A percentile compares a stretch with the other conserved stretches of the same genome.
phyloP scores from a whole-genome alignment of 441 rosid genomes.

The Eutrema salsugineum region DNA sequence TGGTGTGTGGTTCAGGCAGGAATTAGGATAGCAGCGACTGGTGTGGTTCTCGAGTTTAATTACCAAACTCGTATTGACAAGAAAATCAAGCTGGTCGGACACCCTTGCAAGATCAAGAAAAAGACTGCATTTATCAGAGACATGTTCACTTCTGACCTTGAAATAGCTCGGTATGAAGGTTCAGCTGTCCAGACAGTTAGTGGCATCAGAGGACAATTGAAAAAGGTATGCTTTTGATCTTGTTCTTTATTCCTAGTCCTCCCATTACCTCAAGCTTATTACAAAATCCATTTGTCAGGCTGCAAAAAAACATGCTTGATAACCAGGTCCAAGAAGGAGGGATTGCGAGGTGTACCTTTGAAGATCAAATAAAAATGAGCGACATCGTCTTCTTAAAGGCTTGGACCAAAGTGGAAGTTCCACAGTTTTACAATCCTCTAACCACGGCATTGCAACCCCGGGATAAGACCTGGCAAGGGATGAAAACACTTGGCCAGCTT shows the following conservation, averaged over 20 bases:
- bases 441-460: slow-evolving; percentile 80
- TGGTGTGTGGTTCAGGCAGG: slow-evolving; percentile 34
- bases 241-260: no score
- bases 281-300: slow-evolving; percentile 36
- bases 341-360: slow-evolving; percentile 83
- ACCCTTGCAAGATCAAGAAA: slow-evolving; percentile 83
- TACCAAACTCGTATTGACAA: slow-evolving; percentile 63
- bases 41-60: slow-evolving; percentile 60
- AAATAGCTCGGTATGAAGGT: slow-evolving; percentile 80
- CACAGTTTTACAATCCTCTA: slow-evolving; percentile 58
- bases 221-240: slow-evolving; percentile 47
- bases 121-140: slow-evolving; percentile 76
- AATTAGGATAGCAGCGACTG: slow-evolving; percentile 74
- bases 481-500: slow-evolving; percentile 72
- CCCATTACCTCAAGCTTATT: no score
- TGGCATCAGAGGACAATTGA: slow-evolving; percentile 81
- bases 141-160: slow-evolving; percentile 89
- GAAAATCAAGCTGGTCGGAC: slow-evolving; percentile 74
- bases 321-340: slow-evolving; percentile 75
- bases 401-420: slow-evolving; percentile 72
- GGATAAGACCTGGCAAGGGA: slow-evolving; percentile 62
- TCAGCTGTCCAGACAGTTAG: slow-evolving; percentile 72
- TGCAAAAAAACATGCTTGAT: slow-evolving; percentile 67
- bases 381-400: slow-evolving; percentile 74
- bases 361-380: slow-evolving; percentile 79